phyloP scores from a whole-genome alignment of 2,329 filamentous ascomycete species.

The Fusarium brachygibbosum region DNA sequence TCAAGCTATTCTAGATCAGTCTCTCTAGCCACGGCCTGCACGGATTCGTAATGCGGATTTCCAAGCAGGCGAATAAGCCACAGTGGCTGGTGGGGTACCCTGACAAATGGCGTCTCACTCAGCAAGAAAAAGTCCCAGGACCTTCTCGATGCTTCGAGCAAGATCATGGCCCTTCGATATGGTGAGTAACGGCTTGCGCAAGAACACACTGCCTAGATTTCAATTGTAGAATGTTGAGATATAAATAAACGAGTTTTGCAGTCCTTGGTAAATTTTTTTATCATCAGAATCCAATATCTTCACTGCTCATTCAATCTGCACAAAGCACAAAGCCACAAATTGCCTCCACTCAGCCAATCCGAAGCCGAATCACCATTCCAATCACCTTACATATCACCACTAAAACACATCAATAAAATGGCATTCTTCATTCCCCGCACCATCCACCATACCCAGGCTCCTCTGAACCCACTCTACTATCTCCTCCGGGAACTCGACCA shows the following conservation, averaged over 20 bases:
- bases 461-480: slow-evolving; percentile 24
- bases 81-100: background rate
- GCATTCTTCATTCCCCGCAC: slow-evolving; percentile 33
- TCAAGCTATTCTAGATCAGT: too few species aligned
- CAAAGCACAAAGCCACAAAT: background rate
- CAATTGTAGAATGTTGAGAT: background rate
- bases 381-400: background rate
- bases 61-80: background rate
- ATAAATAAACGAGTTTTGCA: slow-evolving; percentile 10
- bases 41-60: background rate
- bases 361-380: background rate
- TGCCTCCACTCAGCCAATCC: background rate
- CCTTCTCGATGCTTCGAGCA: slow-evolving; percentile 19
- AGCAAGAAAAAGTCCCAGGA: background rate
- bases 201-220: background rate
- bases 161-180: slow-evolving; percentile 5
- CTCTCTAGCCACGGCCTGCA: too few species aligned
- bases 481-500: slow-evolving; percentile 27
- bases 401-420: slow-evolving; percentile 14
- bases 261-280: fast-evolving
- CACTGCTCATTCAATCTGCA: background rate
- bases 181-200: slow-evolving; percentile 23
- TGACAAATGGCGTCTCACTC: slow-evolving; percentile 25
- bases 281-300: slow-evolving; percentile 14
- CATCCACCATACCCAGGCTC: slow-evolving; percentile 17